Evolutionary conservation across 1,139 yeast species (phyloP).

Genomic region (Yamadazyma trypodendri): DNA sequence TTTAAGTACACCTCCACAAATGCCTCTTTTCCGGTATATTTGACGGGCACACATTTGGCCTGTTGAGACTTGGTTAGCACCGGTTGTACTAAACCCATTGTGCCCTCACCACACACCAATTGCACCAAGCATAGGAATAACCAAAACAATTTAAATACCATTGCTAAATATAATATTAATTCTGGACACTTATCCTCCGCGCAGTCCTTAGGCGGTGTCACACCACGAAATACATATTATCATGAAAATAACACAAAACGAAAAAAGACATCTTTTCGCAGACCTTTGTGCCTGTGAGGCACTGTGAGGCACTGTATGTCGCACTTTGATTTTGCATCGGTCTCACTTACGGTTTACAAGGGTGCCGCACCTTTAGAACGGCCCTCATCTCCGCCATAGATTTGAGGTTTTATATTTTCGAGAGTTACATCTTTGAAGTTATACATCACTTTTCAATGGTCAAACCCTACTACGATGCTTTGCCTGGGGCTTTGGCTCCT

Average conservation of each 20-base stretch:
- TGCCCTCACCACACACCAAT: not conserved
- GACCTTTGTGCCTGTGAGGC: no score
- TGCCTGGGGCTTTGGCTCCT: conserved; percentile 45
- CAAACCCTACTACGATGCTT: conserved; percentile 38
- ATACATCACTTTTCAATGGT: not conserved
- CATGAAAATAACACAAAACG: no score
- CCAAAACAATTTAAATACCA: not conserved
- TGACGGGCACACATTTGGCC: conserved; percentile 8
- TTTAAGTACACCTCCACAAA: conserved; percentile 8
- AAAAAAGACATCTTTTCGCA: no score
- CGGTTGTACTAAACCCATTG: not conserved
- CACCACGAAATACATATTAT: no score
- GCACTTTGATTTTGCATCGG: no score
- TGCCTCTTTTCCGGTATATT: conserved; percentile 4
- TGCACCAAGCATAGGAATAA: not conserved
- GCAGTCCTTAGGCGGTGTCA: no score
- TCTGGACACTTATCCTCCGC: no score
- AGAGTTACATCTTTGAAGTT: not conserved
- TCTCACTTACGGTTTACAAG: not conserved
- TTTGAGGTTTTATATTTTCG: no score
- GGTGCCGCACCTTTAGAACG: no score
- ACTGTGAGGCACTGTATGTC: no score
- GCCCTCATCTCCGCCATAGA: no score
- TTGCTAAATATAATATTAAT: no score
- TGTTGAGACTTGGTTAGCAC: conserved; percentile 3